Evolutionary conservation across 2,329 filamentous ascomycete genomes (phyloP).

Genomic region (Catunica adiposa): DNA sequence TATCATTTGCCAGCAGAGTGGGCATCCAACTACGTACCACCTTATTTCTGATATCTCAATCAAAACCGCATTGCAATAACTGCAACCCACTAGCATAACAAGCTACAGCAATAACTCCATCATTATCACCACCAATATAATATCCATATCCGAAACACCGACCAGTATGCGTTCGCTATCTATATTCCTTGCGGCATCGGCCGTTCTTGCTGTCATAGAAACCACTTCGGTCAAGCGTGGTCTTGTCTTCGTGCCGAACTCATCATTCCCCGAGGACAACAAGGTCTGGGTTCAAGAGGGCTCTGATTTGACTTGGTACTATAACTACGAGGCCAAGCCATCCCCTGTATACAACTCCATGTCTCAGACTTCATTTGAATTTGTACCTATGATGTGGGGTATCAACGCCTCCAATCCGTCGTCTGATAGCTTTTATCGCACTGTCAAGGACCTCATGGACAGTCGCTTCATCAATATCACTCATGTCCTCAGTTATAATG

Average conservation of each 20-base stretch:
- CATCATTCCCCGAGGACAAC: constrained; percentile 42
- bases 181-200: neutral
- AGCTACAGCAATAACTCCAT: no score
- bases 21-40: no score
- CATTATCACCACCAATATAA: neutral
- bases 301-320: constrained; percentile 63
- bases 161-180: neutral
- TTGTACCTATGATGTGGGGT: constrained; percentile 31
- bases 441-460: constrained; percentile 38
- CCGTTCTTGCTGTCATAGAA: constrained; percentile 18
- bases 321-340: constrained; percentile 53
- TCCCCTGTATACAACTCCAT: constrained; percentile 33
- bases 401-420: constrained; percentile 22
- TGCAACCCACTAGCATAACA: no score
- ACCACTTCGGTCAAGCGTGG: constrained; percentile 47
- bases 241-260: constrained; percentile 48
- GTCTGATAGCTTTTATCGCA: constrained; percentile 43
- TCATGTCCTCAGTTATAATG: constrained; percentile 63
- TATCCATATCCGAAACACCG: no score
- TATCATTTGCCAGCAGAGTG: no score
- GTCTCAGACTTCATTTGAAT: constrained; percentile 44
- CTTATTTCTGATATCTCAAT: no score
- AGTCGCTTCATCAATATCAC: constrained; percentile 39
- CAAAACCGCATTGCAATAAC: no score
- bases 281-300: constrained; percentile 41